Evolutionary conservation across 192 early-diverging fungal species (phyloP).

Genomic region (Allomyces arbusculus): DNA sequence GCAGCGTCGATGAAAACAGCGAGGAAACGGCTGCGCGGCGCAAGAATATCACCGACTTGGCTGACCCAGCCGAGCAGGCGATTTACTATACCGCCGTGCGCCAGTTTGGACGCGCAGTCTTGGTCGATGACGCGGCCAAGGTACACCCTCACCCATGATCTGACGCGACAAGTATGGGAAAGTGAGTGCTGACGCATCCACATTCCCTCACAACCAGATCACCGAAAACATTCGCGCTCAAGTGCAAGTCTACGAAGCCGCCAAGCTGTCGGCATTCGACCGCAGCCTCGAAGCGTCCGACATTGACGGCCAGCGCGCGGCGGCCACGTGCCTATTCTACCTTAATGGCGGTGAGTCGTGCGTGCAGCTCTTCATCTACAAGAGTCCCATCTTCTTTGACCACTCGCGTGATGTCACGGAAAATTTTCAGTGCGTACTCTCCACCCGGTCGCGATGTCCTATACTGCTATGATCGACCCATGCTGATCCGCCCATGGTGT

Average conservation of each 20-base stretch:
- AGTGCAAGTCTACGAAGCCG: not conserved
- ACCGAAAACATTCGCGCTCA: not conserved
- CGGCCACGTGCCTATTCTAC: constrained; percentile 32
- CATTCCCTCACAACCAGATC: not conserved
- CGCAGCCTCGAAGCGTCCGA: constrained; percentile 1
- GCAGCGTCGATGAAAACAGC: too few species aligned
- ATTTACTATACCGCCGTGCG: not conserved
- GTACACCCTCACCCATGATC: too few species aligned
- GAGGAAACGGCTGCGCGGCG: not conserved
- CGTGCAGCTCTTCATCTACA: constrained; percentile 60
- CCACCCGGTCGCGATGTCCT: too few species aligned
- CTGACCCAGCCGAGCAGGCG: not conserved
- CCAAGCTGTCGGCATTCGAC: not conserved
- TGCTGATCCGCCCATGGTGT: too few species aligned
- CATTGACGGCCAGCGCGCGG: constrained; percentile 18
- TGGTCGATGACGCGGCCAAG: not conserved
- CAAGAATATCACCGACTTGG: not conserved
- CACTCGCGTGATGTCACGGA: constrained; percentile 31
- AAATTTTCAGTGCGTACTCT: constrained; percentile 13
- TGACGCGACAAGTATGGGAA: constrained; percentile 1
- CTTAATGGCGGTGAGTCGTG: constrained; percentile 52
- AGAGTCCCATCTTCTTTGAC: constrained; percentile 72
- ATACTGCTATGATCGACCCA: too few species aligned
- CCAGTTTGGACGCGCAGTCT: not conserved
- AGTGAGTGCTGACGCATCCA: not conserved